Evolutionary conservation across 2,329 filamentous ascomycete species (phyloP), one percentile per base, ranked within the genome.

Genomic region (Fonsecaea pugnacius): DNA sequence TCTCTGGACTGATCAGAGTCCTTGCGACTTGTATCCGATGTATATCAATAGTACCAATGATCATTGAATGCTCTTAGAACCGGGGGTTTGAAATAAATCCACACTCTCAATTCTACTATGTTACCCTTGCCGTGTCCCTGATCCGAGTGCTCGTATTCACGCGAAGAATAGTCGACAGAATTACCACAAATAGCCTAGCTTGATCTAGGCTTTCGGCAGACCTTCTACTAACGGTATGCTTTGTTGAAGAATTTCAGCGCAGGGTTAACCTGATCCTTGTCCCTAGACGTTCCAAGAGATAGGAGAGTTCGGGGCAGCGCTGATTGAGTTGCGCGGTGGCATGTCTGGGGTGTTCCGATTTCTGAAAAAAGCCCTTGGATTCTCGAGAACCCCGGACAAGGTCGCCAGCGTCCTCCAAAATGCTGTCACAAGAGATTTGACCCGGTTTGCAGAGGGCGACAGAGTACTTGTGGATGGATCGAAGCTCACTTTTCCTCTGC

Each of bases 401-500:
- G 18, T 30, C 14, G 14, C 27, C 40, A 53, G 35, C 12, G 18
- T 46, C 48, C 24, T 63, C 18, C 32, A 60, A 12, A 50, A 63
- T 46, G 40, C 43, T 27, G n/a, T 33, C 7, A 14, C 36, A 16
- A 43, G 56, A 48, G 60, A 65, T 54, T 38, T 68, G 48, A 65
- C 60, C n/a, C 60, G 53, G 32, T 64, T 63, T 33, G 53, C 59
- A 4, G 79, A 80, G 73, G 79, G 79, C 27, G 79, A 82, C 66
- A 74, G 77, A 60, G 77, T 77, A 21, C 67, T 81, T 12, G 52
- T 81, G 36, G 78, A 77, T 67, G 74, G 73, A 51, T 74, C 75
- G 3, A 71, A 75, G 18, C 73, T 84, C 46, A 78, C 77, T 0
- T 77, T 76, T 58, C 79, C 78, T 24, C 73, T 84, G 38, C 74